Conservation (phyloP, 2,329 filamentous ascomycete species). For the Calonectria hongkongensis region DNA sequence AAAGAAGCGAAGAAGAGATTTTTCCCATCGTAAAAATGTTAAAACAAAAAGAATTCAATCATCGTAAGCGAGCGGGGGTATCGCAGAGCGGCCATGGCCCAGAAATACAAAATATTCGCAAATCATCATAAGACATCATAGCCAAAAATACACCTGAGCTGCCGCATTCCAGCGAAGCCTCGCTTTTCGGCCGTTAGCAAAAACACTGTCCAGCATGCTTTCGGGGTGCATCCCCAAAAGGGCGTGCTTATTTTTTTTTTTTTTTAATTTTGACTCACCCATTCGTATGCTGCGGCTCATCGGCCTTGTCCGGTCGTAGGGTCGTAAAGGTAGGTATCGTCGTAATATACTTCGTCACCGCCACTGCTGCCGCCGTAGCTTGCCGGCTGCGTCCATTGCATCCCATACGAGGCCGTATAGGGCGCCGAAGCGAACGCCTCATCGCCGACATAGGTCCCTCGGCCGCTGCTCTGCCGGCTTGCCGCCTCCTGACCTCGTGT, state of each 20-base stretch:
- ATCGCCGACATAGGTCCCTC: constrained; percentile 60
- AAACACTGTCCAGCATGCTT: not conserved
- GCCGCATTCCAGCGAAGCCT: constrained; percentile 10
- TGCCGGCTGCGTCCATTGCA: constrained; percentile 54
- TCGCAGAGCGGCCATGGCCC: constrained; percentile 34
- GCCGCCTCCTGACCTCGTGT: constrained; percentile 70
- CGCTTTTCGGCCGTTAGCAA: constrained; percentile 26
- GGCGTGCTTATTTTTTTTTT: constrained; percentile 6
- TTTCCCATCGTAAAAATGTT: constrained; percentile 32
- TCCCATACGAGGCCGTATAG: constrained; percentile 53
- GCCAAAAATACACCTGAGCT: not conserved
- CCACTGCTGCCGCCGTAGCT: constrained; percentile 59
- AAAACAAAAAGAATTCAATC: constrained; percentile 37
- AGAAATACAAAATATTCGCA: constrained; percentile 44
- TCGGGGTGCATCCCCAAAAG: constrained; percentile 10
- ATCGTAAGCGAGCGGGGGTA: constrained; percentile 52
- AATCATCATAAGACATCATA: constrained; percentile 43
- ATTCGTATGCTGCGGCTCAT: constrained; percentile 32
- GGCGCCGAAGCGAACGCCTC: constrained; percentile 57
- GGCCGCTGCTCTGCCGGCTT: constrained; percentile 63
- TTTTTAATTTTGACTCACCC: constrained; percentile 34
- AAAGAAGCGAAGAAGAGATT: constrained; percentile 24
- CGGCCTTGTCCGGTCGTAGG: constrained; percentile 43
- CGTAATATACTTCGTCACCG: constrained; percentile 59
- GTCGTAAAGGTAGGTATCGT: constrained; percentile 58